Evolutionary conservation across 1,284 basidiomycete genomes (phyloP).

Genomic region (Porodaedalea pini): DNA sequence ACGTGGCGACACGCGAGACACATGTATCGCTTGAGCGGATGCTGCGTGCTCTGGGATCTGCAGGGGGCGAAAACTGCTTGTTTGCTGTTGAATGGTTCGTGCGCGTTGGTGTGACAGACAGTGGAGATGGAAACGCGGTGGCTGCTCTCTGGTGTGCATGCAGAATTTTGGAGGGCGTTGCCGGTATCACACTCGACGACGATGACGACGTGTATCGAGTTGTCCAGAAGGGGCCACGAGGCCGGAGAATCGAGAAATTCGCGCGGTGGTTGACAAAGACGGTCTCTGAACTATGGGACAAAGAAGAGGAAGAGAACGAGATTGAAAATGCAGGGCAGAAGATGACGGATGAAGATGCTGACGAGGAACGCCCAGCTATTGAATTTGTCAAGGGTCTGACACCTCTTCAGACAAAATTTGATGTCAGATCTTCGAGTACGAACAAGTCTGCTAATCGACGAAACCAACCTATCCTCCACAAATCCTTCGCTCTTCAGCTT

Average conservation of each 20-base stretch:
- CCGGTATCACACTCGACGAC: constrained; percentile 33
- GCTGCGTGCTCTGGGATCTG: constrained; percentile 69
- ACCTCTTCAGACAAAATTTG: constrained; percentile 18
- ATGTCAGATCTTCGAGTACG: constrained; percentile 7
- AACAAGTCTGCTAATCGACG: constrained; percentile 19
- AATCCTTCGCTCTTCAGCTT: constrained; percentile 64
- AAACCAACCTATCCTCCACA: constrained; percentile 51
- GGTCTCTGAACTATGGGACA: constrained; percentile 71
- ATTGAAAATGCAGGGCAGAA: constrained; percentile 20
- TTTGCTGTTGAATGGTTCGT: constrained; percentile 82
- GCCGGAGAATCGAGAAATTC: constrained; percentile 60
- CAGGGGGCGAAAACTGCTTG: constrained; percentile 65
- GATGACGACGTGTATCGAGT: constrained; percentile 26
- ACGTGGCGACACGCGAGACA: constrained; percentile 57
- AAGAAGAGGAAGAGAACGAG: constrained; percentile 31
- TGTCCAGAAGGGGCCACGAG: constrained; percentile 23
- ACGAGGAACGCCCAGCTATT: constrained; percentile 33
- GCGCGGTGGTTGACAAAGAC: constrained; percentile 58
- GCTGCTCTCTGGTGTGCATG: constrained; percentile 84
- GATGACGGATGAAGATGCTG: constrained; percentile 29
- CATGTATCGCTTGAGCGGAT: constrained; percentile 58
- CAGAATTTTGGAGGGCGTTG: constrained; percentile 69
- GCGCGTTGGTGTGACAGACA: constrained; percentile 46
- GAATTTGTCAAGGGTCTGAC: constrained; percentile 57
- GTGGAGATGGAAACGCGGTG: constrained; percentile 45